Evolutionary conservation across 1,284 basidiomycete species (phyloP), one percentile per base, ranked within the genome.

Genomic region (Ceratobasidium sp.): DNA sequence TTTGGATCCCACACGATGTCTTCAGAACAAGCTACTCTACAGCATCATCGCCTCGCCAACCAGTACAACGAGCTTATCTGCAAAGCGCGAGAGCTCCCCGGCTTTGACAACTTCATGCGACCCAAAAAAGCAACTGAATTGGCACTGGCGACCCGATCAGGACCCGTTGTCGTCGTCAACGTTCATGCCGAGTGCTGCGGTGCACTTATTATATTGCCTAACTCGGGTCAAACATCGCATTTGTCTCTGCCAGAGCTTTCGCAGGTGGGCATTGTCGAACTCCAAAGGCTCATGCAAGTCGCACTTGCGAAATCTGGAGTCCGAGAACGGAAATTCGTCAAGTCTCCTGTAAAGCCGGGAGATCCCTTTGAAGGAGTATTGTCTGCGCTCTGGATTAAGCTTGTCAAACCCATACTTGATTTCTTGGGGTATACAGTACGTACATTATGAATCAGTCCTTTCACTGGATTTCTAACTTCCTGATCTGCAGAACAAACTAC

Each of bases 61-160:
- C 15, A 54, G 4, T 69, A 50, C 48, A 15, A n/a, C 14, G 50
- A 69, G 11, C 36, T n/a, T 9, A 48, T 69, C 15, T 8, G 33
- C 8, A 8, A 69, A 54, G 51, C 45, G 2, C 66, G 66, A 7
- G 11, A n/a, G 6, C 7, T 69, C 3, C 22, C 66, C 9, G 66
- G 48, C 19, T 54, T 69, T 36, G 50, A 69, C 19, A 29, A 44
- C 15, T 69, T 69, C 51, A 22, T 69, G 51, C 5, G 33, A 6
- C 66, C 51, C 14, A 36, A 36, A 27, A 41, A 8, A 17, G 31
- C 45, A 8, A 24, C 27, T 14, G 17, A 41, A 4, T 50, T 69
- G 14, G 19, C 31, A 11, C 50, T 33, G 27, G 66, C 51, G 2
- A 50, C 51, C 6, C 45, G n/a, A 41, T 51, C 33, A 8, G 19